These are phyloP conservation scores for Tetrapisispora fleetii DNA, from an alignment of 805 yeast species.

Conservation along the genomic window DNA sequence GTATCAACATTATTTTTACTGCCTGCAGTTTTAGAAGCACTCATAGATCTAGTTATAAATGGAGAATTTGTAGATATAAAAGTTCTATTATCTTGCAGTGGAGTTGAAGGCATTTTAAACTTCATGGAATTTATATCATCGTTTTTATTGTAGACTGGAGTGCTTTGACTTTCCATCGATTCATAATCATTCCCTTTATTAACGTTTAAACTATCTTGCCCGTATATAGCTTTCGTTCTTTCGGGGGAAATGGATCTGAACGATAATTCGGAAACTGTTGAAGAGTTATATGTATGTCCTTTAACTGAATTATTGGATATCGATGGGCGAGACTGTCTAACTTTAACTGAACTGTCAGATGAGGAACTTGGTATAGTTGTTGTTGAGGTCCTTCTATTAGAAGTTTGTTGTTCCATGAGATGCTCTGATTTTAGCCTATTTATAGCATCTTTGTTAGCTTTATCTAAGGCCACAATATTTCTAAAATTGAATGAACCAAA, in stretches of 20 bases:
- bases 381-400: constrained; percentile 26
- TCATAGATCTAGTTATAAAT: constrained; percentile 30
- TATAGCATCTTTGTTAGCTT: constrained; percentile 88
- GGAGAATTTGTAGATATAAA: neutral
- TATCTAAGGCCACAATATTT: constrained; percentile 80
- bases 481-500: constrained; percentile 92
- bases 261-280: constrained; percentile 18
- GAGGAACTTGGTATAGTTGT: constrained; percentile 32
- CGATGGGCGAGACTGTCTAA: constrained; percentile 10
- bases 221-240: constrained; percentile 14
- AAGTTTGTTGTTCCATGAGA: constrained; percentile 28
- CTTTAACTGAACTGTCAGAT: constrained; percentile 21
- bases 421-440: constrained; percentile 80
- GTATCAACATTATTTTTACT: constrained; percentile 18
- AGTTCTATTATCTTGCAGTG: neutral
- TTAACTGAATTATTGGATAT: constrained; percentile 15
- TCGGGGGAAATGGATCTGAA: constrained; percentile 24
- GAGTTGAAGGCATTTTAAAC: neutral
- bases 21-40: constrained; percentile 33
- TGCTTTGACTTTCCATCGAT: neutral
- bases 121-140: neutral
- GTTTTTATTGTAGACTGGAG: neutral
- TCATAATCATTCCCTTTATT: constrained; percentile 11
- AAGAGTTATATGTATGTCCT: constrained; percentile 7
- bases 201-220: constrained; percentile 12